phyloP scores from a whole-genome alignment of 73 alveolate species.

The Uronychia setigera region DNA sequence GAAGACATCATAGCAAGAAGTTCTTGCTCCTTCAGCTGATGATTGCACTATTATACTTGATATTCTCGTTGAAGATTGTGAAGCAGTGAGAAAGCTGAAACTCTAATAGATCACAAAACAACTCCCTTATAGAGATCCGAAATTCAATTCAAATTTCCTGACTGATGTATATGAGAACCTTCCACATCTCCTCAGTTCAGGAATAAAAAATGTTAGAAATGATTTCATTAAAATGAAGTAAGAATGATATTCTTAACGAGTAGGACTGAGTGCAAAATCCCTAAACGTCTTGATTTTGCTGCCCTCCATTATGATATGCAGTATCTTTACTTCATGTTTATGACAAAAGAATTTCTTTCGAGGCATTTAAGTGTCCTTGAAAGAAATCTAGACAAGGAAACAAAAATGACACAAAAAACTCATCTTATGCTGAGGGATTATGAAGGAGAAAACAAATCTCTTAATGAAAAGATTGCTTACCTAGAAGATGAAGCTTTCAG shows the following conservation, averaged over 20 bases:
- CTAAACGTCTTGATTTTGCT: neutral
- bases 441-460: neutral
- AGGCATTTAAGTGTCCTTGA: conserved; percentile 5
- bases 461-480: neutral
- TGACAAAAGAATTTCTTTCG: neutral
- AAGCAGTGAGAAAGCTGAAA: neutral
- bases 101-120: neutral
- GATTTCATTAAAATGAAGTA: neutral
- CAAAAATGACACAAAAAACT: neutral
- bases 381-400: neutral
- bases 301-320: conserved; percentile 3
- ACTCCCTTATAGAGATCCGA: neutral
- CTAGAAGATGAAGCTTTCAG: conserved; percentile 2
- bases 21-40: neutral
- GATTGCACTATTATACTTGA: neutral
- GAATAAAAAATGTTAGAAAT: neutral
- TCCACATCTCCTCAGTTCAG: neutral
- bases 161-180: neutral
- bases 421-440: neutral
- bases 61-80: neutral
- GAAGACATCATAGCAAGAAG: too few relatives aligned
- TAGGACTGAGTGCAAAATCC: neutral
- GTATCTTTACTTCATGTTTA: neutral
- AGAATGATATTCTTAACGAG: neutral
- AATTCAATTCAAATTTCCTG: neutral